These are phyloP conservation scores for Rhodotorula sp. DNA, from an alignment of 1,284 basidiomycete species.

Conservation along the genomic window DNA sequence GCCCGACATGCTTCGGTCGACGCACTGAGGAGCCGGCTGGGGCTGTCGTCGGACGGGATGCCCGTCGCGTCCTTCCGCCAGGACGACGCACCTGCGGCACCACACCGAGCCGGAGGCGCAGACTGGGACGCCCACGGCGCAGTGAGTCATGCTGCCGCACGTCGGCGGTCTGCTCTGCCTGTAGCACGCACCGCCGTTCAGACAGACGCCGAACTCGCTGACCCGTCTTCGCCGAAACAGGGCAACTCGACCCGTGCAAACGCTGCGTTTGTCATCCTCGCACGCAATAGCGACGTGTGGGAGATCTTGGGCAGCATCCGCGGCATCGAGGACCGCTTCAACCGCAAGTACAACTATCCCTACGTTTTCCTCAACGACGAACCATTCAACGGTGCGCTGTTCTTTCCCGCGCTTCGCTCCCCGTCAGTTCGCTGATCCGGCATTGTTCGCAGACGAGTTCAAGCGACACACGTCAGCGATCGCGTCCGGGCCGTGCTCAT, in stretches of 20 bases:
- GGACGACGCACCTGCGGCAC: too few relatives aligned
- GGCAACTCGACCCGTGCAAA: constrained; percentile 16
- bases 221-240: neutral
- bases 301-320: constrained; percentile 58
- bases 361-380: constrained; percentile 53
- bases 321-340: constrained; percentile 34
- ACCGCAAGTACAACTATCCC: constrained; percentile 9
- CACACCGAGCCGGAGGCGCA: neutral
- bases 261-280: constrained; percentile 59
- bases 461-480: constrained; percentile 56
- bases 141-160: neutral
- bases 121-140: neutral
- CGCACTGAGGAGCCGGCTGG: neutral
- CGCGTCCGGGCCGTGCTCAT: constrained; percentile 52
- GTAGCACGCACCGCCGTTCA: too few relatives aligned
- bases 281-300: constrained; percentile 75
- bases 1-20: neutral
- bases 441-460: constrained; percentile 74
- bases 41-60: constrained; percentile 13
- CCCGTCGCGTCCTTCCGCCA: neutral
- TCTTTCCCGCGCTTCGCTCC: too few relatives aligned
- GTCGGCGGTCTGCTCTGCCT: neutral
- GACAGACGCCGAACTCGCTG: neutral
- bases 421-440: too few relatives aligned
- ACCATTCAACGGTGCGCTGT: constrained; percentile 47